A percentile compares a stretch with the other conserved stretches of the same genome.
Conservation (phyloP, 768 basidiomycete species). For the Calocera viscosa region DNA sequence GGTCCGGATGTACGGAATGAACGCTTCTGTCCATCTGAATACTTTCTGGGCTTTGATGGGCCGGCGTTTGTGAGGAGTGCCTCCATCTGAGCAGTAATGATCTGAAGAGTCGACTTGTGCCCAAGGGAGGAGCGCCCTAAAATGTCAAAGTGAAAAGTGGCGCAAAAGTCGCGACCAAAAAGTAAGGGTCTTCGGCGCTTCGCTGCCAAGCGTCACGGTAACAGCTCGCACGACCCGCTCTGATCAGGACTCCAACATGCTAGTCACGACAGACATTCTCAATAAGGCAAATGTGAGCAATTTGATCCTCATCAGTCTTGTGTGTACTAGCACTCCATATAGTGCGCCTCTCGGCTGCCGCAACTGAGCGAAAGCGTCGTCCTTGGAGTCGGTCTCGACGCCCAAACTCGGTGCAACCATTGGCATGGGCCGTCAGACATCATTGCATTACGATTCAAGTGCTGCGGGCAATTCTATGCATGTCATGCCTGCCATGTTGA, state of each 20-base stretch:
- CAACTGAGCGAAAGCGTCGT: neutral
- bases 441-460: neutral
- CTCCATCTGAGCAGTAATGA: conserved; percentile 40
- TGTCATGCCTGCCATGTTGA: neutral
- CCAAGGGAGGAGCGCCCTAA: neutral
- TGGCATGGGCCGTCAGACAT: neutral
- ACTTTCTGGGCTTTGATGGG: conserved; percentile 26
- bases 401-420: neutral
- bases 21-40: neutral
- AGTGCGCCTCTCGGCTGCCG: neutral
- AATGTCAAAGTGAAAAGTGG: neutral
- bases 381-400: neutral
- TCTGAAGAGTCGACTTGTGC: neutral
- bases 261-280: neutral
- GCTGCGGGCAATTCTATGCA: neutral
- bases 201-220: too few species aligned
- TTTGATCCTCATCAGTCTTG: neutral
- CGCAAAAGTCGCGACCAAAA: neutral
- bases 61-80: conserved; percentile 55
- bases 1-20: neutral
- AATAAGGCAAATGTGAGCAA: too few species aligned
- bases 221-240: too few species aligned
- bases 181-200: conserved; percentile 2
- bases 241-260: neutral
- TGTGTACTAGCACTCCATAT: neutral